Evolutionary conservation across 805 yeast genomes (phyloP), one percentile per base, ranked within the genome.

Genomic region (Komagataella pastoris): DNA sequence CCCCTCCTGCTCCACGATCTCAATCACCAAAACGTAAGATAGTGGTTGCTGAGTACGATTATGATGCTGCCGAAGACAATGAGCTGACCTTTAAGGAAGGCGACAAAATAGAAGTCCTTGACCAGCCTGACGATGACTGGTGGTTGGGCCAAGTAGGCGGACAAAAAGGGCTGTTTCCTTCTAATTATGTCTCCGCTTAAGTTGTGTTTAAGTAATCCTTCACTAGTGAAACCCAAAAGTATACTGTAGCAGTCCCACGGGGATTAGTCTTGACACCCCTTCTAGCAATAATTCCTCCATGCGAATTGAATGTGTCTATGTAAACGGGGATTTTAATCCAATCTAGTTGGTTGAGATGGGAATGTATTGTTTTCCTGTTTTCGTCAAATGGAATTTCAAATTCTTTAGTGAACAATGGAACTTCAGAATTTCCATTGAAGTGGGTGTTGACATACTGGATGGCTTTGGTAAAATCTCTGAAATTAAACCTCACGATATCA

Each of bases 51-150:
- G 81, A 79, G 53, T 86, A 75, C 64, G 86, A 82, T 59, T 90
- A 91, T 64, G 96, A 85, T 50, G 96, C 95, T 36, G 83, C 83
- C 24, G 99, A 93, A 68, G 96, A 85, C 56, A 93, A 90, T 62
- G 99, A 93, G 69, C 73, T 93, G 54, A 76, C 80, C 2, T 93
- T 93, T 65, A 76, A 72, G 21, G 96, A 88, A 63, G 95, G 91
- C 51, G 98, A 88, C 58, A 61, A 74, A 54, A 88, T 93, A 55
- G 71, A 80, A 17, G 85, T 88, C 54, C 85, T 93, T 55, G 95
- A 89, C 59, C 85, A 87, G 65, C 85, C 87, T 17, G 96, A 89
- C 59, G 96, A 88, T 48, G 96, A 88, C 64, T 93, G 99, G 99
- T 93, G 98, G 98, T 74, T 85, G 51, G 99, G 99, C 50, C 81